These are phyloP conservation scores for Iberis pinnata DNA, from an alignment of 345 rosid genomes.

Conservation along the genomic window DNA sequence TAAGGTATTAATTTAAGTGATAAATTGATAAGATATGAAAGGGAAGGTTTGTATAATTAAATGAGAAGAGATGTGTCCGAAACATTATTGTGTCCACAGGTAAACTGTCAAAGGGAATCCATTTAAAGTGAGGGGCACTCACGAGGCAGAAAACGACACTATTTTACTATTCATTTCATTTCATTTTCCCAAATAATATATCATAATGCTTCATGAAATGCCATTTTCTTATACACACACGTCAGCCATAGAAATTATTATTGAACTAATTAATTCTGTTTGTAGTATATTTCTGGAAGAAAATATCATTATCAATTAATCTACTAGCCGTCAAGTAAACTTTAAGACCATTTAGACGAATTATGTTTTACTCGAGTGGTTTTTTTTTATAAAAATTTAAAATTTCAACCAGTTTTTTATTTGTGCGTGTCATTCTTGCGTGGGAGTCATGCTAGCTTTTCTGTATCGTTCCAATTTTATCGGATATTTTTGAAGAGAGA, in stretches of 20 bases:
- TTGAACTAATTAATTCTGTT: too few relatives aligned
- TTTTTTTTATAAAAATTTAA: too few relatives aligned
- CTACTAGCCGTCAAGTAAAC: too few relatives aligned
- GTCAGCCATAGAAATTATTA: background rate
- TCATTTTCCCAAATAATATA: slow-evolving; percentile 21
- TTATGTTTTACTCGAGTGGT: too few relatives aligned
- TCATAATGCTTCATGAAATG: slow-evolving; percentile 28
- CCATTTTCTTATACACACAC: slow-evolving; percentile 19
- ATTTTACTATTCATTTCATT: background rate
- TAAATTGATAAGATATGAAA: slow-evolving; percentile 25
- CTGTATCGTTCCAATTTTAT: too few relatives aligned
- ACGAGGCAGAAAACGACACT: slow-evolving; percentile 29
- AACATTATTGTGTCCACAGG: slow-evolving; percentile 36
- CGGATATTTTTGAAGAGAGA: too few relatives aligned
- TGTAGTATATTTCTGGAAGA: too few relatives aligned
- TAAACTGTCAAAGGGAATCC: slow-evolving; percentile 34
- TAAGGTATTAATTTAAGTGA: slow-evolving; percentile 24
- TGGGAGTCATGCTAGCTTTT: too few relatives aligned
- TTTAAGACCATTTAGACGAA: too few relatives aligned
- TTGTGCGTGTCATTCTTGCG: too few relatives aligned
- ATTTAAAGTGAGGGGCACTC: slow-evolving; percentile 35
- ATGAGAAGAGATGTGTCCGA: slow-evolving; percentile 30
- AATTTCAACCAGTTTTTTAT: too few relatives aligned
- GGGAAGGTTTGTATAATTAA: slow-evolving; percentile 24
- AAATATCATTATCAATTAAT: too few relatives aligned